These are phyloP conservation scores for Aspergillus phoenicis DNA, from an alignment of 2,329 filamentous ascomycete genomes.

Conservation along the genomic window DNA sequence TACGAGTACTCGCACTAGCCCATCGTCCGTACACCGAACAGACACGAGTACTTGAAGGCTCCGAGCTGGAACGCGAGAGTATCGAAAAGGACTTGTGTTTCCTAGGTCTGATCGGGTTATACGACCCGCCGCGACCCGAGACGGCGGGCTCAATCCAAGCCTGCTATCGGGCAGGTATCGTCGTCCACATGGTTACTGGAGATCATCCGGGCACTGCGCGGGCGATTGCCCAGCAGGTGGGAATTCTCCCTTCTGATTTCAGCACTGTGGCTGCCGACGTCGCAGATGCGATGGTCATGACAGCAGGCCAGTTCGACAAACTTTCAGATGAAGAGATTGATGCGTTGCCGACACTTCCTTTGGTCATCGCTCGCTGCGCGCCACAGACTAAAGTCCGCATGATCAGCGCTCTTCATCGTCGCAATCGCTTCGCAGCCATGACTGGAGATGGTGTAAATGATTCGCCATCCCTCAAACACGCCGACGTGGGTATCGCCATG, in stretches of 20 bases:
- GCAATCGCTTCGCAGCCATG: conserved; percentile 78
- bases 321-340: conserved; percentile 75
- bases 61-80: too few relatives aligned
- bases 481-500: conserved; percentile 89
- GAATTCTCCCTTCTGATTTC: conserved; percentile 67
- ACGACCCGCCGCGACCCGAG: conserved; percentile 82
- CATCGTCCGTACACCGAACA: conserved; percentile 28
- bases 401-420: conserved; percentile 65
- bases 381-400: conserved; percentile 76
- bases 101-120: conserved; percentile 80
- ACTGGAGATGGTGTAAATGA: conserved; percentile 90
- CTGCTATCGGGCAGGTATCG: conserved; percentile 73
- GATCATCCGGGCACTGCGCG: conserved; percentile 78
- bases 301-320: conserved; percentile 76
- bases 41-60: too few relatives aligned
- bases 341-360: conserved; percentile 54
- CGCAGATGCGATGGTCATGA: conserved; percentile 69
- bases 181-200: conserved; percentile 82
- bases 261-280: conserved; percentile 60
- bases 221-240: conserved; percentile 78
- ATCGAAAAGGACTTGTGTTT: conserved; percentile 72
- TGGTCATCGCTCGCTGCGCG: conserved; percentile 62
- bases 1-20: conserved; percentile 70
- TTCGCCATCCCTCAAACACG: conserved; percentile 75
- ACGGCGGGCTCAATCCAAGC: conserved; percentile 71